A percentile compares a stretch with the other conserved stretches of the same genome.
phyloP scores from a whole-genome alignment of 2,329 filamentous ascomycete genomes.

The Fusarium sp. region DNA sequence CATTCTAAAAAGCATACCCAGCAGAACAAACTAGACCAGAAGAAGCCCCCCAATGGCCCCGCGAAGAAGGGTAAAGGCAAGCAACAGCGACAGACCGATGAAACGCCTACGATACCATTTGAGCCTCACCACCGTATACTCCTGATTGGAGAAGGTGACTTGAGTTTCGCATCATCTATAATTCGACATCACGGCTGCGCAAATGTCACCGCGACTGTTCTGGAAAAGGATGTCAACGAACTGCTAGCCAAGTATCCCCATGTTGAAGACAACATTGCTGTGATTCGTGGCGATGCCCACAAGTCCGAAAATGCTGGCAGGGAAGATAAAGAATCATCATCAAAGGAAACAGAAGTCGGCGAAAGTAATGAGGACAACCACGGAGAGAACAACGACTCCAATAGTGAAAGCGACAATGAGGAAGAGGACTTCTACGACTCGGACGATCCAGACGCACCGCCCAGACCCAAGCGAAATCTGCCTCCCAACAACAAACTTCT shows the following conservation, averaged over 20 bases:
- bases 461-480: conserved; percentile 25
- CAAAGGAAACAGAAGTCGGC: conserved; percentile 6
- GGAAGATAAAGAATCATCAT: background rate
- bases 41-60: conserved; percentile 37
- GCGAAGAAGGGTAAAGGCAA: conserved; percentile 42
- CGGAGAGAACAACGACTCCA: conserved; percentile 21
- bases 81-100: conserved; percentile 44
- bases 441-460: conserved; percentile 34
- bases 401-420: conserved; percentile 32
- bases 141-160: conserved; percentile 82
- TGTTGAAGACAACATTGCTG: conserved; percentile 67
- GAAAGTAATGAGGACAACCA: conserved; percentile 12
- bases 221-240: conserved; percentile 66
- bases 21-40: conserved; percentile 32
- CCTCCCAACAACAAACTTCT: conserved; percentile 56
- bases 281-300: conserved; percentile 53
- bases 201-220: conserved; percentile 75
- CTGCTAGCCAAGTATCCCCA: conserved; percentile 81
- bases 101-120: conserved; percentile 72
- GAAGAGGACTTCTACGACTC: conserved; percentile 36
- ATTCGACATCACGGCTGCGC: conserved; percentile 73
- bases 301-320: conserved; percentile 28
- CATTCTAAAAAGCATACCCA: conserved; percentile 38
- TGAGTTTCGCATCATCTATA: conserved; percentile 79
- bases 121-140: conserved; percentile 73